Percentiles rank a stretch among this genome's conserved stretches.
Conservation (phyloP, 176 grass and related monocot species). For the Bolboschoenus planiculmis region DNA sequence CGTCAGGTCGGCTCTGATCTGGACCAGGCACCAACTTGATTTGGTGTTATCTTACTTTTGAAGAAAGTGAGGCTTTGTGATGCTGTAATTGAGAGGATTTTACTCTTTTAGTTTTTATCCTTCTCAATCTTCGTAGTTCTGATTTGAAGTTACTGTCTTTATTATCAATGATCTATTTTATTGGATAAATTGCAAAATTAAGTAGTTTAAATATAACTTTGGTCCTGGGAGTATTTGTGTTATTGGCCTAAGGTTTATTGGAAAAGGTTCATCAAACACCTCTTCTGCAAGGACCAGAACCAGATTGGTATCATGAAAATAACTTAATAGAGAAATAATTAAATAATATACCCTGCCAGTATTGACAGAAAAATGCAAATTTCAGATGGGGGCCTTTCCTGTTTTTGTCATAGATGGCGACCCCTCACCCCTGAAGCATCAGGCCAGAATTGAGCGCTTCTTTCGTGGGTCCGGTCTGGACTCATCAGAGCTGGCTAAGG, state of each 20-base stretch:
- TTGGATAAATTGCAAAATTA: neutral
- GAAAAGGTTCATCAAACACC: neutral
- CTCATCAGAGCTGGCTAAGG: constrained; percentile 32
- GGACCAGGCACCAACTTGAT: neutral
- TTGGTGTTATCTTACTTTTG: neutral
- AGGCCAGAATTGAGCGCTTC: constrained; percentile 82
- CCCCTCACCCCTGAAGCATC: constrained; percentile 71
- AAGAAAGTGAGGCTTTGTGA: neutral
- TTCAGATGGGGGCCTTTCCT: constrained; percentile 84
- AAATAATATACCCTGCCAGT: neutral
- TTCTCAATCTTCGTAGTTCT: neutral
- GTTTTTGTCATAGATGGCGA: constrained; percentile 85
- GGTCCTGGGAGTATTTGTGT: neutral
- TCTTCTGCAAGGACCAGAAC: neutral
- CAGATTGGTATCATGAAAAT: neutral
- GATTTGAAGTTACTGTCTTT: neutral
- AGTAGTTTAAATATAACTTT: neutral
- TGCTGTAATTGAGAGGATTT: neutral
- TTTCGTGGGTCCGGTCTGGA: constrained; percentile 60
- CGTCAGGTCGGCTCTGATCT: neutral
- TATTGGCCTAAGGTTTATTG: neutral
- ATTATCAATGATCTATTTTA: neutral
- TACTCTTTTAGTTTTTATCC: neutral
- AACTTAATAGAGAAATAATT: neutral
- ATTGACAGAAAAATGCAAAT: neutral